Evolutionary conservation across 2,329 filamentous ascomycete species (phyloP), one percentile per base, ranked within the genome.

Genomic region (Trichoderma sp.): DNA sequence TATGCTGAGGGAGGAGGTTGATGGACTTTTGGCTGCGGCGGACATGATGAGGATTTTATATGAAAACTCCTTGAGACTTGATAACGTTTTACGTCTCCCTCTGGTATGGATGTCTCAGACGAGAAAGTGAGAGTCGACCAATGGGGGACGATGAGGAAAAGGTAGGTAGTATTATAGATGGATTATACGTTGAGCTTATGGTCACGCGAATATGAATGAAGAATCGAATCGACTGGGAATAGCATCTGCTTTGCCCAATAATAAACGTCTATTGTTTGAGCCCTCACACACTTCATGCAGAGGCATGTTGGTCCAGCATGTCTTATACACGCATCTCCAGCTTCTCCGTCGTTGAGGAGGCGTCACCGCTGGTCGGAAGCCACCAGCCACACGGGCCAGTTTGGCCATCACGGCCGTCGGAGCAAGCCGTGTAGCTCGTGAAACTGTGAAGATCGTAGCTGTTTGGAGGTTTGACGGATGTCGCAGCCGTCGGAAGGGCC

Each of bases 1-100:
- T 31, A 85, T 80, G 29, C 79, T 83, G 24, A 87, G 83, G 27
- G 74, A 62, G 35, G 71, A 9, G 7, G 38, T 11, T 18, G 59
- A 11, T 12, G 29, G 59, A 4, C 6, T 21, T 29, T 14, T 18
- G n/a, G 35, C 16, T 8, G 68, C 45, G 29, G 9, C 27, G 29
- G 56, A 14, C 68, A 62, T 71, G 68, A 60, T 16, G 53, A 41
- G 33, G 16, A 73, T 24, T 50, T 35, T 33, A 33, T n/a, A 27
- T 31, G 1, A 6, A 9, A 9, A 7, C 3, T 31, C 9, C n/a
- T 21, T 29, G 50, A 56, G 21, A 56, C 50, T 14, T 24, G 0
- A 56, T 56, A 56, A 56, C 21, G 50, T 24, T 56, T 24, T 56
- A 24, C 5, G 50, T 56, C 50, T 56, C 50, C 11, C 24, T 12